phyloP scores from a whole-genome alignment of 371 early-diverging fungal species.

The Nematocida sp. region DNA sequence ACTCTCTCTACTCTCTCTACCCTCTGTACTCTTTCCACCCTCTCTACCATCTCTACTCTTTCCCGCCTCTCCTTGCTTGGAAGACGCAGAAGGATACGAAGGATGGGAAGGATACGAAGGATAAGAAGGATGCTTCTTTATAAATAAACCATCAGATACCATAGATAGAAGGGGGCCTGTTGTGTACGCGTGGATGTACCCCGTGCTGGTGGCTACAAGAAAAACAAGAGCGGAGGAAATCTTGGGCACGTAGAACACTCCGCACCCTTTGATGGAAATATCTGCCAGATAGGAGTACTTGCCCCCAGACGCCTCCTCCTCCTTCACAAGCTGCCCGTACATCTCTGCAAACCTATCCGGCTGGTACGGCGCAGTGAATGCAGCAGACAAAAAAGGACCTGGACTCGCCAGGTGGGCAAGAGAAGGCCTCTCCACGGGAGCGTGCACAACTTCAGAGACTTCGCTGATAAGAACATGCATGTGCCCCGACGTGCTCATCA shows the following conservation, averaged over 20 bases:
- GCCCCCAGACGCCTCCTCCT: neutral
- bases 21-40: no score
- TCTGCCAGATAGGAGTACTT: neutral
- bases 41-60: no score
- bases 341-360: neutral
- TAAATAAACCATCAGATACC: constrained; percentile 9
- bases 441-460: neutral
- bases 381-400: neutral
- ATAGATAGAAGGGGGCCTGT: neutral
- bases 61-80: no score
- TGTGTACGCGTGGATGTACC: constrained; percentile 36
- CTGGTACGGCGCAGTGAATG: neutral
- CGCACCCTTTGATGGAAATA: constrained; percentile 7
- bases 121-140: neutral
- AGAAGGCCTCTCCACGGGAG: neutral
- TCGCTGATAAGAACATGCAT: constrained; percentile 18
- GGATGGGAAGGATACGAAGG: neutral
- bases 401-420: neutral
- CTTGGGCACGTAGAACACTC: constrained; percentile 21
- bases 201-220: constrained; percentile 26
- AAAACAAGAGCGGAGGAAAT: neutral
- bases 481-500: neutral
- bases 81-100: neutral
- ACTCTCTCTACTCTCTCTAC: no score
- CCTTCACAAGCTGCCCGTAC: constrained; percentile 3